phyloP scores from a whole-genome alignment of 257 asterid species.

The Forsythia viridissima region DNA sequence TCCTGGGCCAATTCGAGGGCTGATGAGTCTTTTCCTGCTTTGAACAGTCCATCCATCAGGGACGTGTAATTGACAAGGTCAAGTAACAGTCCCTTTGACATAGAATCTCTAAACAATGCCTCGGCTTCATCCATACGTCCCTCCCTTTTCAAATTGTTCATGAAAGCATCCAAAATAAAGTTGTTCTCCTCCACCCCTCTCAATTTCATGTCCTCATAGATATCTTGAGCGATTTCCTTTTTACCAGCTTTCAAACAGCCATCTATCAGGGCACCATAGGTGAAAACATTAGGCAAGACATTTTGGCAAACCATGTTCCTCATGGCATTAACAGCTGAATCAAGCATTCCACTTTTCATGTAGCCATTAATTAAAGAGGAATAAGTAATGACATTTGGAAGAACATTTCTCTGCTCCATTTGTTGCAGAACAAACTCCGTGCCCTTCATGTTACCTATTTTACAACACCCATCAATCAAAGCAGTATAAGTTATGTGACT shows the following conservation, averaged over 20 bases:
- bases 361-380: slow-evolving; percentile 73
- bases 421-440: slow-evolving; percentile 57
- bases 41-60: slow-evolving; percentile 81
- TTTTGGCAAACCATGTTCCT: slow-evolving; percentile 51
- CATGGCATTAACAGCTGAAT: slow-evolving; percentile 53
- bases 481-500: slow-evolving; percentile 66
- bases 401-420: slow-evolving; percentile 56
- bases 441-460: slow-evolving; percentile 62
- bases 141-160: slow-evolving; percentile 60
- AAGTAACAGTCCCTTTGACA: slow-evolving; percentile 58
- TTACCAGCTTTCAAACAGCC: slow-evolving; percentile 76
- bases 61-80: slow-evolving; percentile 82
- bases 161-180: slow-evolving; percentile 59
- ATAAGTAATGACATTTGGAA: slow-evolving; percentile 69
- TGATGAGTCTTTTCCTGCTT: slow-evolving; percentile 67
- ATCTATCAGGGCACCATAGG: slow-evolving; percentile 62
- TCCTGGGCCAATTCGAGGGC: slow-evolving; percentile 76
- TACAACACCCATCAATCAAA: slow-evolving; percentile 65
- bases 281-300: slow-evolving; percentile 61
- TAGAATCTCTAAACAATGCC: slow-evolving; percentile 47
- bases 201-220: slow-evolving; percentile 68
- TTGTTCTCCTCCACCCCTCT: slow-evolving; percentile 59
- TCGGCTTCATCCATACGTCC: slow-evolving; percentile 70
- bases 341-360: slow-evolving; percentile 67
- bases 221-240: slow-evolving; percentile 51